Base-by-base conservation (phyloP, 2,329 filamentous ascomycete species). In the Dactylonectria estremocensis region DNA sequence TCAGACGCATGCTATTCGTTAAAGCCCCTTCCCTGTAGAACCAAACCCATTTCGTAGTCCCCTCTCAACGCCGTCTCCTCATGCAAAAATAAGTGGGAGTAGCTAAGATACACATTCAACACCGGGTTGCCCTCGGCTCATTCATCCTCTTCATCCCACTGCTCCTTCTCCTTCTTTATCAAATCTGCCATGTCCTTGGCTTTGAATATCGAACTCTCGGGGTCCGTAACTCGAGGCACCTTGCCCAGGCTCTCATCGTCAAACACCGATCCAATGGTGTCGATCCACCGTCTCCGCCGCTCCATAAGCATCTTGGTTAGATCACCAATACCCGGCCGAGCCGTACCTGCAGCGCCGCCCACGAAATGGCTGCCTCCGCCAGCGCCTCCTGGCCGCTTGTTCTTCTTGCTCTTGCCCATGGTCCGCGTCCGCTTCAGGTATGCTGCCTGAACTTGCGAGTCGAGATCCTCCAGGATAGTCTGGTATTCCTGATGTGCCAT, bases 401-500 rank as follows among this genome's bases (percentile, higher is more conserved):
- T 92, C 83, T 97, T 97, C 81, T 97, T 97, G 80, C 91, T 94
- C 84, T 98, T 97, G 79, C 95, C 94, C 83, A 98, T 92, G 1
- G 94, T 97, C 53, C 96, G 91, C 31, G 95, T 98, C 24, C 96
- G 93, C 84, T 99, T 99, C 50, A 97, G 90, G 78, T 98, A 99
- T 3, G 96, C 95, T 58, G 94, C 92, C 78, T 98, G 95, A 48
- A 98, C 95, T 79, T 98, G 96, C 48, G 91, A 91, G 84, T 99
- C 96, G 22, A 99, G 90, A 79, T 99, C 96, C 79, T 99, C 96
- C 57, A 97, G 92, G 74, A 99, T 99, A 63, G 95, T 98, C 80
- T 92, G 93, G 84, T 97, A 99, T 80, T 99, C 96, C 78, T 99
- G 96, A 82, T 96, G 92, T 0, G 96, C 96, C 90, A 99, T 95